phyloP scores from a whole-genome alignment of 2,329 filamentous ascomycete species.

The Scolecobasidium constrictum region DNA sequence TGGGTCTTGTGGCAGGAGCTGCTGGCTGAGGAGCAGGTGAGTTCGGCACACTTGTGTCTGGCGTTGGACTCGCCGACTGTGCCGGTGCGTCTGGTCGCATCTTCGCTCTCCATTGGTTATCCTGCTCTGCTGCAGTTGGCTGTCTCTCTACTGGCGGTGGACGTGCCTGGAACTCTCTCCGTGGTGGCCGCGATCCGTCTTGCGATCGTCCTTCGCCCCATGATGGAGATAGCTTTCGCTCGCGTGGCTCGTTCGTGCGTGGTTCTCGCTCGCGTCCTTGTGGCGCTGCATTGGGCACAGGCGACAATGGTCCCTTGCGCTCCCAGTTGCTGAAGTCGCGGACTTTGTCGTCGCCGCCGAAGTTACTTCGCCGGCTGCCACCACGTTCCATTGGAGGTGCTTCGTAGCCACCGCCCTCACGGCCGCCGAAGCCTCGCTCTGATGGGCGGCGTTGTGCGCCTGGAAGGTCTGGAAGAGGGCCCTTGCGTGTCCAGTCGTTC shows the following conservation, averaged over 20 bases:
- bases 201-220: conserved; percentile 63
- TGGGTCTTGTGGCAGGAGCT: conserved; percentile 58
- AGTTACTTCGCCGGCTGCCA: conserved; percentile 53
- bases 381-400: conserved; percentile 52
- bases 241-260: conserved; percentile 43
- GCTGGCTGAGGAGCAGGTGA: conserved; percentile 57
- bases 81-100: conserved; percentile 72
- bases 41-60: conserved; percentile 65
- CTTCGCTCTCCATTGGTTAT: conserved; percentile 82
- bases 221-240: conserved; percentile 50
- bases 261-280: conserved; percentile 37
- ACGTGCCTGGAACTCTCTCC: conserved; percentile 64
- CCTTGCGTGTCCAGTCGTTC: conserved; percentile 85
- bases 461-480: conserved; percentile 69
- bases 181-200: conserved; percentile 69
- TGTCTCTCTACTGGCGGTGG: conserved; percentile 53
- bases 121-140: conserved; percentile 81
- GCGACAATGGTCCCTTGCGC: conserved; percentile 81
- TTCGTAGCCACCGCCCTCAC: conserved; percentile 37
- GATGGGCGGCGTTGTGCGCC: conserved; percentile 42
- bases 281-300: conserved; percentile 38
- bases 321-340: conserved; percentile 89
- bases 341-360: conserved; percentile 60
- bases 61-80: conserved; percentile 55
- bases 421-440: conserved; percentile 38